Percentiles rank a stretch among this genome's conserved stretches.
phyloP scores from a whole-genome alignment of 108 stramenopile species.

The Conticribra weissflogii region DNA sequence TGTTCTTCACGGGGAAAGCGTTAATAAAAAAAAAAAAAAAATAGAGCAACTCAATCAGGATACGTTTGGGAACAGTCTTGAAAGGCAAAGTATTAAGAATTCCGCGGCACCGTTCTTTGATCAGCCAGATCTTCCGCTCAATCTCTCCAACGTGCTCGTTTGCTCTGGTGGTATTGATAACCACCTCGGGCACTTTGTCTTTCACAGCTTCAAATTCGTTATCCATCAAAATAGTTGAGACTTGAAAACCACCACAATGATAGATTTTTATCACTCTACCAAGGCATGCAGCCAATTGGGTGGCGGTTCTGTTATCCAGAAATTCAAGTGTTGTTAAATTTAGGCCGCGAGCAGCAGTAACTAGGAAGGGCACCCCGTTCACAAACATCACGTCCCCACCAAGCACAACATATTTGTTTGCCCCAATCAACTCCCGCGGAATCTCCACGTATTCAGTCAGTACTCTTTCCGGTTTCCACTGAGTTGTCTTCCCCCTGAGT shows the following conservation, averaged over 20 bases:
- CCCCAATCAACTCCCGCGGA: background rate
- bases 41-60: constrained; percentile 24
- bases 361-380: constrained; percentile 5
- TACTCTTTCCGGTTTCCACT: no score
- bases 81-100: constrained; percentile 11
- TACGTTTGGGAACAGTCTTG: background rate
- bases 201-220: constrained; percentile 22
- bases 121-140: constrained; percentile 12
- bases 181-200: background rate
- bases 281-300: background rate
- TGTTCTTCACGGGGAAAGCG: constrained; percentile 23
- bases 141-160: constrained; percentile 22
- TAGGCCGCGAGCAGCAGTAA: background rate
- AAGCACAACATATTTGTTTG: background rate
- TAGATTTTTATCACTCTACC: background rate
- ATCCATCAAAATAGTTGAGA: constrained; percentile 3
- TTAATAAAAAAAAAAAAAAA: constrained; percentile 25
- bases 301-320: constrained; percentile 1
- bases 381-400: constrained; percentile 22
- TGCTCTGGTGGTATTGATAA: constrained; percentile 32
- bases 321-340: constrained; percentile 1
- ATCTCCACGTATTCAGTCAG: no score
- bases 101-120: constrained; percentile 14
- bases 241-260: constrained; percentile 19
- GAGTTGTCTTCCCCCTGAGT: background rate